Evolutionary conservation across 1,139 yeast genomes (phyloP).

Genomic region (Geotrichum aggregatum): DNA sequence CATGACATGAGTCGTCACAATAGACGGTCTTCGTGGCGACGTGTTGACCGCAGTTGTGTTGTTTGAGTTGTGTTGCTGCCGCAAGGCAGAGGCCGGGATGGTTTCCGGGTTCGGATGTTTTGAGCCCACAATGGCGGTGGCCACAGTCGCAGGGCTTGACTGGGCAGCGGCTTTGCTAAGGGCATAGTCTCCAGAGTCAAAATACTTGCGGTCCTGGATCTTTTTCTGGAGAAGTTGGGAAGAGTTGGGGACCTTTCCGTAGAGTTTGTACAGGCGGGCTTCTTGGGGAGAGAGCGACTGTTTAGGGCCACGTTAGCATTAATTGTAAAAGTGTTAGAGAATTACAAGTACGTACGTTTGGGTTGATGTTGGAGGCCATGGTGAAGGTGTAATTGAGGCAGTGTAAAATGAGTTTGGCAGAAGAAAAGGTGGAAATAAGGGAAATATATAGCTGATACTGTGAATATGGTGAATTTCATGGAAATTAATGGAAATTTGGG

Average conservation of each 20-base stretch:
- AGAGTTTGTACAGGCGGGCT: slow-evolving; percentile 58
- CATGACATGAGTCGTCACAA: slow-evolving; percentile 11
- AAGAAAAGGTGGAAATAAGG: too few relatives aligned
- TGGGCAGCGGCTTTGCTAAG: slow-evolving; percentile 59
- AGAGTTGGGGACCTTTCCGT: slow-evolving; percentile 84
- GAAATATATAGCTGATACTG: too few relatives aligned
- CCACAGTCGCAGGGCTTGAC: background rate
- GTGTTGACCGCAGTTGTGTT: background rate
- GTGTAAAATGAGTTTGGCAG: too few relatives aligned
- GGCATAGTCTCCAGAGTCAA: slow-evolving; percentile 97
- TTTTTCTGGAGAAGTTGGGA: slow-evolving; percentile 77
- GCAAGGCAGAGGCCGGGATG: background rate
- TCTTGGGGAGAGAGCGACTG: slow-evolving; percentile 36
- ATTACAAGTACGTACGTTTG: background rate
- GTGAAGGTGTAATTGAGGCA: background rate
- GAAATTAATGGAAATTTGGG: too few relatives aligned
- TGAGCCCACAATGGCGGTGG: background rate
- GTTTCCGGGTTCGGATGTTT: slow-evolving; percentile 2
- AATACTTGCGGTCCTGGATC: slow-evolving; percentile 73
- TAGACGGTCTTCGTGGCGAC: slow-evolving; percentile 2
- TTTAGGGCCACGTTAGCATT: background rate
- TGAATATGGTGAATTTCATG: too few relatives aligned
- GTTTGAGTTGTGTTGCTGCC: too few relatives aligned
- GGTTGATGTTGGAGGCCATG: background rate
- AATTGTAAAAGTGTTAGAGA: background rate